These are phyloP conservation scores for Nitzschia sp. DNA, from an alignment of 108 stramenopile species.

Conservation along the genomic window DNA sequence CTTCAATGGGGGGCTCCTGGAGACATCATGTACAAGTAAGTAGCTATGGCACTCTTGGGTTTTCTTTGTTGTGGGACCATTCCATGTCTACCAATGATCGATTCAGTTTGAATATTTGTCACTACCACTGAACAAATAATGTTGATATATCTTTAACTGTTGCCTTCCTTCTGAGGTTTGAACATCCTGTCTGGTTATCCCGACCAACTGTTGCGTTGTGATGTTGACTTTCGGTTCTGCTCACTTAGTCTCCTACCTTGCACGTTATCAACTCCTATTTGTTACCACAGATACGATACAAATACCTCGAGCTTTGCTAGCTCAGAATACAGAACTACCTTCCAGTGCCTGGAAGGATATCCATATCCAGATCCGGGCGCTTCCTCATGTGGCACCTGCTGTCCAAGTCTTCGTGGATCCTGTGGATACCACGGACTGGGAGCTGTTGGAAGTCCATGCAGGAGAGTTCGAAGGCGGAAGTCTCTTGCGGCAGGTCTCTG, in stretches of 20 bases:
- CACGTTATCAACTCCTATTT: too few relatives aligned
- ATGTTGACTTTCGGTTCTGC: conserved; percentile 7
- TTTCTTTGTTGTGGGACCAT: neutral
- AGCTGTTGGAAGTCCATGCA: conserved; percentile 70
- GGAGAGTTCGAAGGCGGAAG: conserved; percentile 60
- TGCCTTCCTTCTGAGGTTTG: conserved; percentile 60
- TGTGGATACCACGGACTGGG: conserved; percentile 66
- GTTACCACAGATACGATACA: conserved; percentile 22
- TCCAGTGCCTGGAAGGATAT: conserved; percentile 37
- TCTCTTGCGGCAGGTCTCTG: conserved; percentile 63
- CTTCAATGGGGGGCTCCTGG: conserved; percentile 65
- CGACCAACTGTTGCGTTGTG: neutral
- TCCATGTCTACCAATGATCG: conserved; percentile 32
- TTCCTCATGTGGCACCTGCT: conserved; percentile 41
- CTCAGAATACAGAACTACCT: conserved; percentile 1
- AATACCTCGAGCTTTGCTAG: conserved; percentile 26
- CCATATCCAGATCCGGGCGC: conserved; percentile 47
- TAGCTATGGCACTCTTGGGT: conserved; percentile 1
- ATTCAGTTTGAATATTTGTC: conserved; percentile 51
- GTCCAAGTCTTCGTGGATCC: conserved; percentile 59
- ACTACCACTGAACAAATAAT: conserved; percentile 41
- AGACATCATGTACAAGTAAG: neutral
- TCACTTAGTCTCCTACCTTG: too few relatives aligned
- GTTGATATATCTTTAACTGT: conserved; percentile 45
- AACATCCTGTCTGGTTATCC: neutral